Evolutionary conservation across 2,329 filamentous ascomycete genomes (phyloP), one percentile per base, ranked within the genome.

Genomic region (Fusarium sp.): DNA sequence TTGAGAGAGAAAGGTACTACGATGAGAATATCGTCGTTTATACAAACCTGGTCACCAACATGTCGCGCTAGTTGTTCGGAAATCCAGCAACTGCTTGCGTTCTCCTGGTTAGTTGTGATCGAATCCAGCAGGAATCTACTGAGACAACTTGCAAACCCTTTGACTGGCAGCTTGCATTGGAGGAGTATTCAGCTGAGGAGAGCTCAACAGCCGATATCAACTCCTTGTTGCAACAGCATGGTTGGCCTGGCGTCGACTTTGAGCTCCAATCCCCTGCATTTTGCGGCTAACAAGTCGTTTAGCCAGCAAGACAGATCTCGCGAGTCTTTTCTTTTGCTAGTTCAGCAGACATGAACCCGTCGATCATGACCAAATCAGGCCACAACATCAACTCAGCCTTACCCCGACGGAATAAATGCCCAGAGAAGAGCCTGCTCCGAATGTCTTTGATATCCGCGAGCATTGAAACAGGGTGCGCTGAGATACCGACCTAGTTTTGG

Each of bases 331-430:
- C 56, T 63, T 69, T 26, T 67, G 54, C 43, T 33, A 28, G 55
- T 71, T 72, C 63, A 73, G 71, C 66, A 59, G 61, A 44, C 38
- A 57, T 39, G 42, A 58, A 52, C 35, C 55, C 50, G 68, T 52
- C 69, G 71, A 73, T 73, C 71, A 59, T 59, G 28, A 24, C 69
- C 63, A 47, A 57, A 28, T 46, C 23, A 8, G 66, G 57, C 23
- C 37, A 44, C 44, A 49, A 26, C 44, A 52, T 48, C 46, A 66
- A 47, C 49, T 70, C 69, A 72, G 69, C 69, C 69, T 70, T 70
- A 68, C 56, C 55, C 9, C 50, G 24, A 49, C 49, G 50, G 56
- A 52, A 42, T 28, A 54, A 29, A 41, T 38, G 29, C 46, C 52
- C 21, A 39, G 42, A 59, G 29, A 41, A 38, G 52, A 26, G 44